phyloP scores from a whole-genome alignment of 1,284 basidiomycete genomes.

The Boletus smithii region DNA sequence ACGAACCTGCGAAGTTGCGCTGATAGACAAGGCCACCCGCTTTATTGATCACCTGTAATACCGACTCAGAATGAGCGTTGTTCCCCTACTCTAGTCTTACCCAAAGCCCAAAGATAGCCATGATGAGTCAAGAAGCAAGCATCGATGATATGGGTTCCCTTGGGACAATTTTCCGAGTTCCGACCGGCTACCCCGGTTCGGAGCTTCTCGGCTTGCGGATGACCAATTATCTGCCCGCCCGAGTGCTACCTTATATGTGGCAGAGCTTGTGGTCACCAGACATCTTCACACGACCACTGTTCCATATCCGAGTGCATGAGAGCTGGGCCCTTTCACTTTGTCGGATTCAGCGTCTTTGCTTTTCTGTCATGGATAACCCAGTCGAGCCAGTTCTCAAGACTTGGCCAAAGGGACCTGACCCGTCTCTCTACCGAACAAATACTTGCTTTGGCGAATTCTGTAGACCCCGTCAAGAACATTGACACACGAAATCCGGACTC shows the following conservation, averaged over 20 bases:
- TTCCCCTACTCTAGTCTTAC: conserved; percentile 38
- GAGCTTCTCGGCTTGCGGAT: too few species aligned
- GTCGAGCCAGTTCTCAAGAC: conserved; percentile 29
- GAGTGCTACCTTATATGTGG: too few species aligned
- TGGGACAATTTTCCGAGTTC: too few species aligned
- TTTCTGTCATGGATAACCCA: conserved; percentile 24
- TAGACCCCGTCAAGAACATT: conserved; percentile 64
- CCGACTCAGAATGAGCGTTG: conserved; percentile 1
- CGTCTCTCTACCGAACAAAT: conserved; percentile 53
- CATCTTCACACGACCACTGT: conserved; percentile 14
- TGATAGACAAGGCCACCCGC: conserved; percentile 97
- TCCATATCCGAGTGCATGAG: conserved; percentile 19
- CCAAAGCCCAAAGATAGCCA: conserved; percentile 83
- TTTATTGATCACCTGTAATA: conserved; percentile 89
- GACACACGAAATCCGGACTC: conserved; percentile 62
- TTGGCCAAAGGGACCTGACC: conserved; percentile 44
- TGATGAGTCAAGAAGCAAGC: conserved; percentile 26
- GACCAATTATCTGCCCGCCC: too few species aligned
- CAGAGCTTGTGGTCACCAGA: background rate
- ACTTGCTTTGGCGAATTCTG: conserved; percentile 46
- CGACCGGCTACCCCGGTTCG: too few species aligned
- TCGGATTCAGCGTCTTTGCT: conserved; percentile 11
- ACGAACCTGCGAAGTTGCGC: conserved; percentile 80
- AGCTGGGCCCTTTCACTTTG: conserved; percentile 4
- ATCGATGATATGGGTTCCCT: too few species aligned